A percentile compares a stretch with the other conserved stretches of the same genome.
Conservation (phyloP, 2,329 filamentous ascomycete genomes). For the Aureobasidium lini region DNA sequence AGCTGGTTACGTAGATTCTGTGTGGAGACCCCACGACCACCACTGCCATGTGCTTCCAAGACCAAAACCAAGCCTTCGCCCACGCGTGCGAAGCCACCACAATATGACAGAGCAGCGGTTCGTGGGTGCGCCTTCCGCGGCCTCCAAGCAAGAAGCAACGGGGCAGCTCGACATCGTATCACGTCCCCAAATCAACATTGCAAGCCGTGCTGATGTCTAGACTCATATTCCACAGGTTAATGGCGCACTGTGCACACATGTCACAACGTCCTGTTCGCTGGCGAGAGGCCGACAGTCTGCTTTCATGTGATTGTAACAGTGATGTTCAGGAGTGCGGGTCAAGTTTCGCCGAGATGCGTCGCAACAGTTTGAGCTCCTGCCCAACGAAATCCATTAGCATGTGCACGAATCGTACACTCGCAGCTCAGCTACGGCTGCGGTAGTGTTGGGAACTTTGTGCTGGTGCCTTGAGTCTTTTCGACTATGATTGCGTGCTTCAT, state of each 20-base stretch:
- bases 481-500: conserved; percentile 1
- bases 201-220: background rate
- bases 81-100: conserved; percentile 11
- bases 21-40: conserved; percentile 7
- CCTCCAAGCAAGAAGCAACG: background rate
- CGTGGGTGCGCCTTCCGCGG: background rate
- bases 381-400: background rate
- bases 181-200: background rate
- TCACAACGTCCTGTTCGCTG: background rate
- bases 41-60: conserved; percentile 7
- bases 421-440: background rate
- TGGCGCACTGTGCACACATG: background rate
- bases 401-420: background rate
- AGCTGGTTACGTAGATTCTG: background rate
- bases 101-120: background rate
- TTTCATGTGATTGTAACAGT: background rate
- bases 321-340: background rate
- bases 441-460: conserved; percentile 3
- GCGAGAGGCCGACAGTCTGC: background rate
- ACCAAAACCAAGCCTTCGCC: conserved; percentile 7
- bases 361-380: background rate
- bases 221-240: background rate
- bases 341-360: conserved; percentile 4
- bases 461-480: background rate
- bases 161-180: background rate